Base-by-base conservation (phyloP, 345 rosid species). In the Hypericum perforatum region DNA sequence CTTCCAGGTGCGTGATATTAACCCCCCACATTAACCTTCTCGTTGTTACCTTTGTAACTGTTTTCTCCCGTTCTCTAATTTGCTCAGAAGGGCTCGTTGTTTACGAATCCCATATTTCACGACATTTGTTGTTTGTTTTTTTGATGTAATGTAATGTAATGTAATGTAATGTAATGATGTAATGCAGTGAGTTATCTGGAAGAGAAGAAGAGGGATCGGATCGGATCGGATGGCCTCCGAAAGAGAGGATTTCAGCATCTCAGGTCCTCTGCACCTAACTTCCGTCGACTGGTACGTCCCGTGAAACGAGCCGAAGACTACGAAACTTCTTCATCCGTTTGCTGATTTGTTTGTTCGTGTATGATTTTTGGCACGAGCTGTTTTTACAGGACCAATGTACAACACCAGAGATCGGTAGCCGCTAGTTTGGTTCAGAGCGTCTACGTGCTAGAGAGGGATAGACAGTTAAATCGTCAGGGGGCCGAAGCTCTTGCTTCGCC, bases 361-460 rank as follows among this genome's bases (percentile, higher is more conserved):
- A 16, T 51, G 43, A 43, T 14, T 37, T 38, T 0, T 8, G 38
- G 9, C 39, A 15, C 53, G 10, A 10, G n/a, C n/a, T 37, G 39
- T 13, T 41, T 42, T 39, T 70, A 56, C 63, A 88, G 97, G 98
- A 68, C 70, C 37, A 71, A 89, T 77, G 69, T 60, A 43, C 62
- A 86, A 43, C 94, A 89, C 53, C 65, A 72, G 41, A 74, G 92
- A 62, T 77, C 92, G 7, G 78, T 94, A 50, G 80, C 89, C 39
- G 94, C 95, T 42, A 69, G 82, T 67, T 74, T 94, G 60, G 92
- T 94, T 52, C 82, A 86, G 62, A 91, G 97, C 15, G 88, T 80
- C 56, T 84, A 84, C 60, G 63, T 80, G 54, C 60, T 82, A 22
- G 97, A 89, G 70, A 79, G 84, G 53, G 99, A 94, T 58, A 87